Percentiles rank a stretch among this genome's conserved stretches.
Conservation (phyloP, 2,329 filamentous ascomycete species). For the Gremmenia infestans region DNA sequence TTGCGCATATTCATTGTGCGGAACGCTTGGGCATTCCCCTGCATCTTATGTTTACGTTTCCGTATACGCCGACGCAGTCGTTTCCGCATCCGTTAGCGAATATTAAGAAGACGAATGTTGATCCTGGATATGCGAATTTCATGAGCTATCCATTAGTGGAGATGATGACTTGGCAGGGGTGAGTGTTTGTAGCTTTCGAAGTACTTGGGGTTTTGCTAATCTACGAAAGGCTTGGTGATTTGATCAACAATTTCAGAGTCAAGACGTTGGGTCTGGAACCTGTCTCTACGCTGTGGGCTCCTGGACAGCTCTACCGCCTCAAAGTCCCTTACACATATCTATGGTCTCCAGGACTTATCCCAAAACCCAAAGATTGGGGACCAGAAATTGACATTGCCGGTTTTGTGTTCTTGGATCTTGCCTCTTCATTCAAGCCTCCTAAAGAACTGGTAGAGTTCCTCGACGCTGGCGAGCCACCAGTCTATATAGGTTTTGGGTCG, state of each 20-base stretch:
- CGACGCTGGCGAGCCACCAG: slow-evolving; percentile 49
- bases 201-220: slow-evolving; percentile 6
- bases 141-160: slow-evolving; percentile 77
- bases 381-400: slow-evolving; percentile 68
- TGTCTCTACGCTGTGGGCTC: slow-evolving; percentile 72
- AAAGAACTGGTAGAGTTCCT: slow-evolving; percentile 52
- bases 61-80: slow-evolving; percentile 68
- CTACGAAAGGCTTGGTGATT: slow-evolving; percentile 54
- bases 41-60: slow-evolving; percentile 86
- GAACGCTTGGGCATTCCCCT: slow-evolving; percentile 73
- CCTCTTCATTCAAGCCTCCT: slow-evolving; percentile 55
- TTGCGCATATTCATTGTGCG: slow-evolving; percentile 75
- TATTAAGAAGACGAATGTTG: slow-evolving; percentile 67
- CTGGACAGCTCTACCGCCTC: slow-evolving; percentile 65
- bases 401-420: slow-evolving; percentile 71
- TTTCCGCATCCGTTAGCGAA: slow-evolving; percentile 71
- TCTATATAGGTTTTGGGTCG: slow-evolving; percentile 73
- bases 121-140: slow-evolving; percentile 70
- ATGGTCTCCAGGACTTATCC: slow-evolving; percentile 61
- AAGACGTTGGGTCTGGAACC: slow-evolving; percentile 67
- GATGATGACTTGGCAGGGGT: slow-evolving; percentile 87
- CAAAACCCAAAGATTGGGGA: slow-evolving; percentile 65
- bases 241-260: slow-evolving; percentile 69
- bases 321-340: slow-evolving; percentile 74
- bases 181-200: slow-evolving; percentile 6